A percentile compares a stretch with the other conserved stretches of the same genome.
Evolutionary conservation across 306 rosid genomes (phyloP).

Genomic region (Pueraria montana): DNA sequence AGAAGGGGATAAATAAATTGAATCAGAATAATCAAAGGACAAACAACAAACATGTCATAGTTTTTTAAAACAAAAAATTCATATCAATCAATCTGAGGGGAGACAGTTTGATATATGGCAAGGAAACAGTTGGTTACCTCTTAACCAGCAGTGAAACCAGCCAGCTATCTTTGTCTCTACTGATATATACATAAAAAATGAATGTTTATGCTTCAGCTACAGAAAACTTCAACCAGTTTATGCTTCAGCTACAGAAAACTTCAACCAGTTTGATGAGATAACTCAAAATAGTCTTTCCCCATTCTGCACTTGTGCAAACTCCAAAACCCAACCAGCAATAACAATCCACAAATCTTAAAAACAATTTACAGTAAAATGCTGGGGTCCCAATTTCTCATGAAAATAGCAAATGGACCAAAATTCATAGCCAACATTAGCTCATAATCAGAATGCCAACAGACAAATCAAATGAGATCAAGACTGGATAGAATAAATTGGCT

Average conservation of each 20-base stretch:
- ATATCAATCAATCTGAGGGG: not conserved
- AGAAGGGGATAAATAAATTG: not conserved
- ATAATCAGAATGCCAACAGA: conserved; percentile 24
- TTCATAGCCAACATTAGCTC: conserved; percentile 33
- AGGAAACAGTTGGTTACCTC: conserved; percentile 20
- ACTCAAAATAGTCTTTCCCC: conserved; percentile 6
- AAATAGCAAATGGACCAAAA: conserved; percentile 33
- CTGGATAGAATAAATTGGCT: conserved; percentile 22
- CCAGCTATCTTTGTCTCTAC: conserved; percentile 16
- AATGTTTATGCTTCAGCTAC: conserved; percentile 6
- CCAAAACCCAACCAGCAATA: conserved; percentile 25
- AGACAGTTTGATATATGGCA: conserved; percentile 8
- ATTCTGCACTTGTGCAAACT: conserved; percentile 4
- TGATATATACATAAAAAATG: not conserved
- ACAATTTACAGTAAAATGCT: not conserved
- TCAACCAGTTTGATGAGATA: conserved; percentile 37
- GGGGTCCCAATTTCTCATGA: conserved; percentile 25
- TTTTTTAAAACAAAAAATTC: not conserved
- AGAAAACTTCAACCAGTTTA: conserved; percentile 13
- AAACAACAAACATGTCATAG: not conserved
- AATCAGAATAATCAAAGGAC: not conserved
- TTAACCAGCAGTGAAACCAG: conserved; percentile 18
- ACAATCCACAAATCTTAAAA: not conserved
- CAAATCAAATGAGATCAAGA: conserved; percentile 37
- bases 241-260: not conserved